Evolutionary conservation across 345 rosid species (phyloP).

Genomic region (Arabidopsis arenosa): DNA sequence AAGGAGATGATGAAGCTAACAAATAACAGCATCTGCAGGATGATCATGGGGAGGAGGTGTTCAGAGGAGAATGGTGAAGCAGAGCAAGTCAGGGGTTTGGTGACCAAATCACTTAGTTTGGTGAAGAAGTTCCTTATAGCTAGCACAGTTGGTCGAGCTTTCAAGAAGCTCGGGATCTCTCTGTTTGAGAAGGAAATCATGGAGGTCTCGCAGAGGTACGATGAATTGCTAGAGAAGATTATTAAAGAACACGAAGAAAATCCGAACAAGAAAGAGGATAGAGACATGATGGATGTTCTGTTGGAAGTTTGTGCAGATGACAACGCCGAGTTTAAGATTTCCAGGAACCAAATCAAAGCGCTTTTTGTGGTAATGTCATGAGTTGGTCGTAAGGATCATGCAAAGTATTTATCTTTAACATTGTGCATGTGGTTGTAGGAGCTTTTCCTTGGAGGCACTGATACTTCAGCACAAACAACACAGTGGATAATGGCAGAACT

Average conservation of each 20-base stretch:
- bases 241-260: constrained; percentile 50
- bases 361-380: constrained; percentile 47
- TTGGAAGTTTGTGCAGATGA: constrained; percentile 48
- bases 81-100: constrained; percentile 39
- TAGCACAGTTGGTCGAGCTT: constrained; percentile 43
- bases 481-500: constrained; percentile 49
- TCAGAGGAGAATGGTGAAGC: constrained; percentile 52
- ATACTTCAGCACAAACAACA: constrained; percentile 46
- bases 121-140: constrained; percentile 43
- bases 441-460: constrained; percentile 47
- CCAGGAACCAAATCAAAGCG: constrained; percentile 48
- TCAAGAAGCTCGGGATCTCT: constrained; percentile 42
- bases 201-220: constrained; percentile 36
- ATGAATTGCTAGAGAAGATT: constrained; percentile 48
- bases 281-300: constrained; percentile 57
- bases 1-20: constrained; percentile 49
- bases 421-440: constrained; percentile 41
- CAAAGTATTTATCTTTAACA: constrained; percentile 17
- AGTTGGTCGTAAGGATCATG: constrained; percentile 10
- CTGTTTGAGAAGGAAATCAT: constrained; percentile 43
- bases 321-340: constrained; percentile 46
- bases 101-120: constrained; percentile 41
- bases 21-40: constrained; percentile 51
- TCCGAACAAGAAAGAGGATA: constrained; percentile 43
- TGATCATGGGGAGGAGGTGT: constrained; percentile 53